Percentiles rank a stretch among this genome's conserved stretches.
Conservation (phyloP, 148 eudicot species). For the Rhododendron molle region DNA sequence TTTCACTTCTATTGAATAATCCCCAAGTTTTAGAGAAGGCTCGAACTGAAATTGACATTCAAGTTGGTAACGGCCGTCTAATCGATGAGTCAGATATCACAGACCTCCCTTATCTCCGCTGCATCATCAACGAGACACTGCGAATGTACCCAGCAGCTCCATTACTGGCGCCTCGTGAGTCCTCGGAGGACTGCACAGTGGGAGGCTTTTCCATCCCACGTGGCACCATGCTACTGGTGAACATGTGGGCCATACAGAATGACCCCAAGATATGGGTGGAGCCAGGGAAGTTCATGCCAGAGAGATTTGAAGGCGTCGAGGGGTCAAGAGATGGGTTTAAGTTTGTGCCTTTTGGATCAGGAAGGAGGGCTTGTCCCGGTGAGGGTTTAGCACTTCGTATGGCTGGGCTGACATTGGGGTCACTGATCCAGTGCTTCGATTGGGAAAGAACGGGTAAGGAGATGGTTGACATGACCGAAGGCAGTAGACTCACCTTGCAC, state of each 20-base stretch:
- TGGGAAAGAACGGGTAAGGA: conserved; percentile 20
- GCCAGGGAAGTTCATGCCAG: neutral
- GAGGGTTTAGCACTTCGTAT: conserved; percentile 22
- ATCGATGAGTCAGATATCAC: neutral
- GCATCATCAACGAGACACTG: conserved; percentile 36
- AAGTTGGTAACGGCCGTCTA: neutral
- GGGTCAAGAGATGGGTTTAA: conserved; percentile 16
- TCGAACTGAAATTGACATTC: conserved; percentile 3
- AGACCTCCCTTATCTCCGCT: neutral
- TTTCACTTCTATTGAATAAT: neutral
- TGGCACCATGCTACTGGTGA: neutral
- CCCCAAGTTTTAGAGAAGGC: neutral
- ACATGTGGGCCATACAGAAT: neutral
- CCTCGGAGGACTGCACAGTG: conserved; percentile 14
- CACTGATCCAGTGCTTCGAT: conserved; percentile 32
- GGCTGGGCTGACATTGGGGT: conserved; percentile 17
- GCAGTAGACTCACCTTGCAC: neutral
- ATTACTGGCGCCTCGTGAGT: neutral
- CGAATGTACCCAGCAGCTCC: conserved; percentile 13
- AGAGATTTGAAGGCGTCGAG: neutral
- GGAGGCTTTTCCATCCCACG: neutral
- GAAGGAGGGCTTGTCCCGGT: conserved; percentile 24
- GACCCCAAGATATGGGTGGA: neutral
- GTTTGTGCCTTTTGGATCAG: conserved; percentile 29
- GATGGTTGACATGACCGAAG: conserved; percentile 9